Evolutionary conservation across 1,284 basidiomycete species (phyloP).

Genomic region (Exobasidium rhododendri): DNA sequence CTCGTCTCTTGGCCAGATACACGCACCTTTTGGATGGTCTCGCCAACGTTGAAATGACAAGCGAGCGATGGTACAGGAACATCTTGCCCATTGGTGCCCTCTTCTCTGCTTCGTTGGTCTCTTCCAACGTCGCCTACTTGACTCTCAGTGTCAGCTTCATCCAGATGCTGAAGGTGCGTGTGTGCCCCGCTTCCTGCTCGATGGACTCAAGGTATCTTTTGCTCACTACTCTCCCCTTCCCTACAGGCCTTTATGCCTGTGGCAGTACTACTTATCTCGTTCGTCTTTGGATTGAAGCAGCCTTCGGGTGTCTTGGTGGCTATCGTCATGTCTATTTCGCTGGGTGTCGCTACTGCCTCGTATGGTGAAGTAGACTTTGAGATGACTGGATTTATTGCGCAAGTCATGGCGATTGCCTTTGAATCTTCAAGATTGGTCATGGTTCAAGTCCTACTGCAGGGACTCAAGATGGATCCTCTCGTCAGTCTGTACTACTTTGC

Average conservation of each 20-base stretch:
- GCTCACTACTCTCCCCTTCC: background rate
- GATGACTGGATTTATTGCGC: conserved; percentile 73
- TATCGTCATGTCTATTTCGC: conserved; percentile 89
- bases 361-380: conserved; percentile 84
- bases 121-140: conserved; percentile 91
- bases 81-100: conserved; percentile 90
- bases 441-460: conserved; percentile 92
- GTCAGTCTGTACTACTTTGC: conserved; percentile 82
- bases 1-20: conserved; percentile 80
- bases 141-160: conserved; percentile 88
- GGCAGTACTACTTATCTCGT: conserved; percentile 90
- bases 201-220: background rate
- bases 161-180: conserved; percentile 90
- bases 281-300: conserved; percentile 82
- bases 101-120: conserved; percentile 85
- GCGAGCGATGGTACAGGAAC: conserved; percentile 61
- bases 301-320: conserved; percentile 73
- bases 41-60: conserved; percentile 74
- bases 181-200: no score
- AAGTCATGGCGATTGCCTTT: conserved; percentile 61
- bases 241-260: conserved; percentile 88
- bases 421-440: conserved; percentile 88
- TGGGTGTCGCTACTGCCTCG: conserved; percentile 80
- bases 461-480: conserved; percentile 90
- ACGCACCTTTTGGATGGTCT: conserved; percentile 83